Base-by-base conservation (phyloP, 2,329 filamentous ascomycete species). In the Colletotrichum chrysophilum region DNA sequence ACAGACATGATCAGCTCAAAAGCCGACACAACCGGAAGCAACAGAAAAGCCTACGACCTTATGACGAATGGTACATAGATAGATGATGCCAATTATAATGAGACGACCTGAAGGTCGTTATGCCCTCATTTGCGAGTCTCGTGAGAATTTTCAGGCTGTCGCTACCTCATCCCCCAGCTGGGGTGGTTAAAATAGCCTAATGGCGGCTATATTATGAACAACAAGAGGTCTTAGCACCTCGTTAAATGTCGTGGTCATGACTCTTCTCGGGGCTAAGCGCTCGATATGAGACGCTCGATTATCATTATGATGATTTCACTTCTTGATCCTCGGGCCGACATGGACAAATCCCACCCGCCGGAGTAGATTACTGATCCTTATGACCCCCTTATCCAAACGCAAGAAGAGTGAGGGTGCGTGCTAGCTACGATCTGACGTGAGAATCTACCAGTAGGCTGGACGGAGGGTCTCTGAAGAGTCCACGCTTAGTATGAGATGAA, bases 1-100 rank as follows among this genome's bases (percentile, higher is more conserved):
- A 62, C 70, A 36, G 38, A 56, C 64, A 68, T 16, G 38, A 48
- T 14, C 64, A 60, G 43, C 70, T 68, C 43, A 24, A 26, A 18
- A 56, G 64, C 9, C 60, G 48, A 26, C 43, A 28, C 32, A 52
- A 43, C 18, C n/a, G 43, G 26, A 34, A 28, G 43, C 21, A 48
- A 48, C 43, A 28, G 52, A 56, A 68, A 30, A 66, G 55, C 38
- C 67, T 26, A 75, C 58, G 64, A 75, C 64, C 6, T 72, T 68
- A 73, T 60, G 73, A 75, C 32, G 43, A 38, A 24, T 65, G 64
- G 73, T 73, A 75, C 6, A 73, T 75, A 75, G 21, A 68, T 69
- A 58, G 64, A 65, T 60, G 43, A 36, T 75, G 56, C 43, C 43
- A 68, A 58, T 28, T 62, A n/a, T 52, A 65, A 68, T 52, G 18